Evolutionary conservation across 306 rosid species (phyloP).

Genomic region (Calophaca sinica): DNA sequence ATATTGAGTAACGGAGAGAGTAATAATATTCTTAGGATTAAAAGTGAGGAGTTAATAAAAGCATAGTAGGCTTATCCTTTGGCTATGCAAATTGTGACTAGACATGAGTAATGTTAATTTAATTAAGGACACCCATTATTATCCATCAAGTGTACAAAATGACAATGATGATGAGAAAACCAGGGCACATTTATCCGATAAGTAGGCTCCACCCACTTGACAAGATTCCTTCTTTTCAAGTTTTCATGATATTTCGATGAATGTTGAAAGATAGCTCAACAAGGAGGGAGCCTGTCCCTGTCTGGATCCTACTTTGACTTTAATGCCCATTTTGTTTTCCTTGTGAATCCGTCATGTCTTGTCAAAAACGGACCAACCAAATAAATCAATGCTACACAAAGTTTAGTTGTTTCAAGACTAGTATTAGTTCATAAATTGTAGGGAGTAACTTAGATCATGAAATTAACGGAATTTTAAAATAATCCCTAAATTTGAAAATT

Average conservation of each 20-base stretch:
- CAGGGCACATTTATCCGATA: not conserved
- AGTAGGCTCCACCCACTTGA: slow-evolving; percentile 33
- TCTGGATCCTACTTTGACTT: slow-evolving; percentile 28
- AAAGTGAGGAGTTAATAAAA: slow-evolving; percentile 8
- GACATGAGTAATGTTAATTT: not conserved
- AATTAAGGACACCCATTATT: not conserved
- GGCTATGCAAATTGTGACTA: slow-evolving; percentile 1
- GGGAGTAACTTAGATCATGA: too few species aligned
- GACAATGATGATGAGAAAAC: slow-evolving; percentile 33
- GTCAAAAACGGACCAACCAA: slow-evolving; percentile 6
- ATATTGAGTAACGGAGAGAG: too few species aligned
- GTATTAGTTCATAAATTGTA: too few species aligned
- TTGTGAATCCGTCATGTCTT: not conserved
- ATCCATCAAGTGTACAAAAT: slow-evolving; percentile 13
- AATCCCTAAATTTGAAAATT: too few species aligned
- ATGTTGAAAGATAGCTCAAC: not conserved
- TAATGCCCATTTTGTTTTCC: slow-evolving; percentile 25
- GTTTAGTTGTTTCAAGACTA: not conserved
- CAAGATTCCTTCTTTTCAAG: slow-evolving; percentile 46
- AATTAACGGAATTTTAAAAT: too few species aligned
- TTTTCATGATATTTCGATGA: slow-evolving; percentile 38
- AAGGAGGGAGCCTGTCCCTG: not conserved
- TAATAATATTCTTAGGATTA: slow-evolving; percentile 4
- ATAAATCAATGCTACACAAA: slow-evolving; percentile 13
- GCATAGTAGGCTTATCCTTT: slow-evolving; percentile 19